Conservation (phyloP, 345 rosid genomes). For the Gossypium australe region DNA sequence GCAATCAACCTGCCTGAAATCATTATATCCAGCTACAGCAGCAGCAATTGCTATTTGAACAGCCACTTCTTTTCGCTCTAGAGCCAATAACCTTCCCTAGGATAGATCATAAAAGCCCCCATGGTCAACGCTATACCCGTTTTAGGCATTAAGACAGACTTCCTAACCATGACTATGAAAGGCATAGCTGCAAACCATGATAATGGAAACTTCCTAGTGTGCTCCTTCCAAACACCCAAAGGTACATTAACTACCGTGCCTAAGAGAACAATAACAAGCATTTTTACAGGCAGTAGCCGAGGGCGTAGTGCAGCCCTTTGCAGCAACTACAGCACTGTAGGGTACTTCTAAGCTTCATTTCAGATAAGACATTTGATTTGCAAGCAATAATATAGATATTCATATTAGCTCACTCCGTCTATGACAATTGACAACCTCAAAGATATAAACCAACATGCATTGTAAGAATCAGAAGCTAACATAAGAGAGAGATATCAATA, state of each 20-base stretch:
- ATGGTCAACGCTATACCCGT: constrained; percentile 82
- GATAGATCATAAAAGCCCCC: constrained; percentile 53
- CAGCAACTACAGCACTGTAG: constrained; percentile 70
- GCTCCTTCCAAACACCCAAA: constrained; percentile 81
- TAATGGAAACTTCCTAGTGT: constrained; percentile 67
- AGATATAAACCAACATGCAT: neutral
- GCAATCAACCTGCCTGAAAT: constrained; percentile 18
- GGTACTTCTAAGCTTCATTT: constrained; percentile 35
- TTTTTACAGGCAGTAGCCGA: constrained; percentile 75
- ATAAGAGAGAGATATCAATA: neutral
- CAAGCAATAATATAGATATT: constrained; percentile 17
- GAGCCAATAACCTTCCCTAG: constrained; percentile 89
- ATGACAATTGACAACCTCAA: constrained; percentile 1
- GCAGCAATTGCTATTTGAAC: constrained; percentile 28
- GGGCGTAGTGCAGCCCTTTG: constrained; percentile 82
- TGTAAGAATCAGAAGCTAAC: neutral
- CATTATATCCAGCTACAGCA: constrained; percentile 13
- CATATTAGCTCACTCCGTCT: neutral
- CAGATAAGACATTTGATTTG: constrained; percentile 45
- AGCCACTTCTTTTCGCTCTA: constrained; percentile 53
- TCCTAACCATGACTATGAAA: constrained; percentile 84
- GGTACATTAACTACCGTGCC: constrained; percentile 90
- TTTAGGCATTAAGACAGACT: constrained; percentile 78
- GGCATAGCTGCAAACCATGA: constrained; percentile 92
- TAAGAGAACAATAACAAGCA: constrained; percentile 69